Conservation (phyloP, 371 early-diverging fungal species). For the Mortierella polycephala region DNA sequence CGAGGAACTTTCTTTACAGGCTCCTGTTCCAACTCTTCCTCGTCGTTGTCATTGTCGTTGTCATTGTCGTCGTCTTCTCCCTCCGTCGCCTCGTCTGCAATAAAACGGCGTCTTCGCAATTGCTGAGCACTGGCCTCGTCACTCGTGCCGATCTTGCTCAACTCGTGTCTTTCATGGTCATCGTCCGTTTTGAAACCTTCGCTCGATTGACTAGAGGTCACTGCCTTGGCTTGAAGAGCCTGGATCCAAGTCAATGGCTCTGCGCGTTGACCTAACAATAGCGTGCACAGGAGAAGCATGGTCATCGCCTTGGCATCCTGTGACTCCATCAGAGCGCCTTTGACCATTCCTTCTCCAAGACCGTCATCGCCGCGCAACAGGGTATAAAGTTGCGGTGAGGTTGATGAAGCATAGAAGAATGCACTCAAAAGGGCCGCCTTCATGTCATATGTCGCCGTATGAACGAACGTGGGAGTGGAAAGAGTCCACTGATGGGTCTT, state of each 20-base stretch:
- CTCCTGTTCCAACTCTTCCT: constrained; percentile 22
- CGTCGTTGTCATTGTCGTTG: constrained; percentile 16
- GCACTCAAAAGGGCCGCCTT: constrained; percentile 44
- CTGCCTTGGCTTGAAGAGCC: constrained; percentile 1
- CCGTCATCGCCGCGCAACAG: constrained; percentile 14
- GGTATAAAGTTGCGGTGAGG: constrained; percentile 34
- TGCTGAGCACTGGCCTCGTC: neutral
- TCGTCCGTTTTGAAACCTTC: constrained; percentile 4
- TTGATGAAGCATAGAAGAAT: constrained; percentile 48
- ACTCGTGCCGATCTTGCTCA: constrained; percentile 7
- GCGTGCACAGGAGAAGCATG: constrained; percentile 41
- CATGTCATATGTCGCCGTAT: constrained; percentile 45
- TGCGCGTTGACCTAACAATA: constrained; percentile 38
- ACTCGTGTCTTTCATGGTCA: constrained; percentile 4
- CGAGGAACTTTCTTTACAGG: constrained; percentile 18
- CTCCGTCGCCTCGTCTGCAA: neutral
- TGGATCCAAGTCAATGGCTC: constrained; percentile 15
- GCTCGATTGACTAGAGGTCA: neutral
- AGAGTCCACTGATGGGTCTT: constrained; percentile 46
- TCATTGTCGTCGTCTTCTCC: constrained; percentile 4
- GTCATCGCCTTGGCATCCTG: constrained; percentile 52
- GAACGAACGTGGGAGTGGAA: constrained; percentile 30
- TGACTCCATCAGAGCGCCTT: constrained; percentile 30
- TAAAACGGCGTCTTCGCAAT: constrained; percentile 7
- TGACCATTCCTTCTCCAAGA: neutral